A percentile compares a stretch with the other conserved stretches of the same genome.
Conservation (phyloP, 768 basidiomycete species). For the Lactifluus hygrophoroides region DNA sequence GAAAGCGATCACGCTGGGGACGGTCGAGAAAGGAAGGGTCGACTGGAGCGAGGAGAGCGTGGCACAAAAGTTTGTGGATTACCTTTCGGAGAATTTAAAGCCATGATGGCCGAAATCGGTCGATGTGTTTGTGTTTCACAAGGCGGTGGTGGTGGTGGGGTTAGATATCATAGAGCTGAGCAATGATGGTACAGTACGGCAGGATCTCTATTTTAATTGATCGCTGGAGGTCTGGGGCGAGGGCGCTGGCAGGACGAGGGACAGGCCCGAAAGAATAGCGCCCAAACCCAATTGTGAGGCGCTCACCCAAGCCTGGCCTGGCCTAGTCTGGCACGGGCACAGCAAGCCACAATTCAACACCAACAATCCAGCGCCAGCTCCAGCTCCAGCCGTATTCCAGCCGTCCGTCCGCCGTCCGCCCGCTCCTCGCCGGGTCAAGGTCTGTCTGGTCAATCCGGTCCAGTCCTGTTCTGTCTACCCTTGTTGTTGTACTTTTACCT, state of each 20-base stretch:
- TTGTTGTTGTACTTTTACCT: background rate
- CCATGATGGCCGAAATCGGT: background rate
- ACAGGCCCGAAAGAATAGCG: too few species aligned
- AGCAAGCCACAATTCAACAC: too few species aligned
- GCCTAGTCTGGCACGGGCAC: too few species aligned
- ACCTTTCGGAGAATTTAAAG: slow-evolving; percentile 63
- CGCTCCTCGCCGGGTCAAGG: background rate
- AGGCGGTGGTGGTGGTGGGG: too few species aligned
- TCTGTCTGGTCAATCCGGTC: background rate
- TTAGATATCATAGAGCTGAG: too few species aligned
- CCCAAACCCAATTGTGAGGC: too few species aligned
- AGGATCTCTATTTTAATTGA: too few species aligned
- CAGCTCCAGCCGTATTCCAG: background rate
- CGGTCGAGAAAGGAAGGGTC: slow-evolving; percentile 65
- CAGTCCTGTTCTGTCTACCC: background rate
- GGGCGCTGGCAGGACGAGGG: too few species aligned
- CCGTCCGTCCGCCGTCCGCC: background rate
- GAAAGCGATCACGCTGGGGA: slow-evolving; percentile 78
- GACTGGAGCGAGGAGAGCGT: slow-evolving; percentile 72
- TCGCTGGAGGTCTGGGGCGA: too few species aligned
- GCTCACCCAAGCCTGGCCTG: too few species aligned
- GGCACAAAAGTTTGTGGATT: slow-evolving; percentile 57
- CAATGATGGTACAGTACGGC: too few species aligned
- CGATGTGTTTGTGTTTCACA: background rate
- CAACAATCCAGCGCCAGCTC: too few species aligned